A percentile compares a stretch with the other conserved stretches of the same genome.
Conservation (phyloP, 164 flowering plant species). For the Chloranthus sessilifolius region DNA sequence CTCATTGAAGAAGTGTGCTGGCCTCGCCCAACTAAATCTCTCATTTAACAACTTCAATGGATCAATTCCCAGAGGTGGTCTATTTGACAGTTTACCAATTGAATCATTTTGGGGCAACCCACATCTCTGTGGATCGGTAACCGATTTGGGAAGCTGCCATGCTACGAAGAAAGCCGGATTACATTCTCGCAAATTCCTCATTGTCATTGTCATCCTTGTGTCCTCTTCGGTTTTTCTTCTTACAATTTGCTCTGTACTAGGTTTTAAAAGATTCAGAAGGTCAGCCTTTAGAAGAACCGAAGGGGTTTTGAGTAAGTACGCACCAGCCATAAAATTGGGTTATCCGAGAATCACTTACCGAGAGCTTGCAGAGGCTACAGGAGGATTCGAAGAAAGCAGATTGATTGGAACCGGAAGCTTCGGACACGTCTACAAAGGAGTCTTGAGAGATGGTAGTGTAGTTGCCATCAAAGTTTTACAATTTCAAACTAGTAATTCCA, state of each 20-base stretch:
- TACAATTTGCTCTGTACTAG: constrained; percentile 16
- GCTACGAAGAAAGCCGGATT: not conserved
- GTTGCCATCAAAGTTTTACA: constrained; percentile 26
- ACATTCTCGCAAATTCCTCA: constrained; percentile 16
- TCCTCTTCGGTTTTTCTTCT: constrained; percentile 15
- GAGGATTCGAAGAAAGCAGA: constrained; percentile 19
- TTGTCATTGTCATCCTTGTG: constrained; percentile 10
- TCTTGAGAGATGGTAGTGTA: constrained; percentile 16
- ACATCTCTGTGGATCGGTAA: constrained; percentile 13
- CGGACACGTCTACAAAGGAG: constrained; percentile 26
- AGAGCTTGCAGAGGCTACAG: constrained; percentile 26
- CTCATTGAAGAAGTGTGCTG: constrained; percentile 23
- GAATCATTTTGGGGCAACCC: constrained; percentile 22
- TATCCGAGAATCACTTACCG: constrained; percentile 25
- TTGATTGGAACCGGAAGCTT: constrained; percentile 25
- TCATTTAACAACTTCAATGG: constrained; percentile 46
- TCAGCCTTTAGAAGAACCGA: constrained; percentile 1
- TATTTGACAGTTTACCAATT: constrained; percentile 12
- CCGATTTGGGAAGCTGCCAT: constrained; percentile 7
- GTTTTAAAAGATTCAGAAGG: constrained; percentile 8
- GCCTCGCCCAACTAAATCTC: constrained; percentile 37
- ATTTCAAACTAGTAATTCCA: constrained; percentile 19
- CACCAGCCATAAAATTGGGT: constrained; percentile 7
- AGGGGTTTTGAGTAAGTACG: not conserved
- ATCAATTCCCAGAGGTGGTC: constrained; percentile 22